phyloP scores from a whole-genome alignment of 1,284 basidiomycete species.

The Ganoderma boninense region DNA sequence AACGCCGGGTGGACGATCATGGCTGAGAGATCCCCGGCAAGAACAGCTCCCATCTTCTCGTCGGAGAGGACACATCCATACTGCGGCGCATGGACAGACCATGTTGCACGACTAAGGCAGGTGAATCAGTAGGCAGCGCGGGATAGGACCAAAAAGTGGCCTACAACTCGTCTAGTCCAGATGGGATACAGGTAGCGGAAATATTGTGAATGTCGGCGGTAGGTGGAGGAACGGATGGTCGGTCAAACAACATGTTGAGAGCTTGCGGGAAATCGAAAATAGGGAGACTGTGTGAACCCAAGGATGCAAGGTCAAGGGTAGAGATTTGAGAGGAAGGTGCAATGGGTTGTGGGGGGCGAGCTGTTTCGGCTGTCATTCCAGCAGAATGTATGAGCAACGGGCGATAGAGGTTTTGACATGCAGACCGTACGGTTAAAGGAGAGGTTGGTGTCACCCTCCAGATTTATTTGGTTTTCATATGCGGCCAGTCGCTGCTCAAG shows the following conservation, averaged over 20 bases:
- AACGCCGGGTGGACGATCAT: constrained; percentile 36
- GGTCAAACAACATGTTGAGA: constrained; percentile 19
- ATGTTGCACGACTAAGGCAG: constrained; percentile 33
- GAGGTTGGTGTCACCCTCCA: not conserved
- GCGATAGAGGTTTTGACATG: not conserved
- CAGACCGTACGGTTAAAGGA: not conserved
- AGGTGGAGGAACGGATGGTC: constrained; percentile 21
- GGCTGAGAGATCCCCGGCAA: constrained; percentile 36
- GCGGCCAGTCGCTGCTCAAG: constrained; percentile 36
- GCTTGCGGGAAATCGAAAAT: constrained; percentile 25
- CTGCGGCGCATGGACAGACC: constrained; percentile 34
- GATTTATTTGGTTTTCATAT: constrained; percentile 26
- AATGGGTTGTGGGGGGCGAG: not conserved
- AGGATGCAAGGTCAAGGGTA: not conserved
- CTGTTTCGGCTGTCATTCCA: not conserved
- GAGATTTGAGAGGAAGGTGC: not conserved
- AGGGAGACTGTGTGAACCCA: constrained; percentile 3
- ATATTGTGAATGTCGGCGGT: constrained; percentile 22
- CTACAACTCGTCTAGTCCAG: constrained; percentile 30
- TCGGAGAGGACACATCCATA: constrained; percentile 33
- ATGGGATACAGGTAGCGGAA: constrained; percentile 15
- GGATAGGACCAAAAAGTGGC: not conserved
- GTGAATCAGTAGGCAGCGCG: not conserved
- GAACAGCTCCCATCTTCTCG: constrained; percentile 37
- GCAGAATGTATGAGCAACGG: not conserved